phyloP scores from a whole-genome alignment of 306 rosid genomes.

The Cucumis cinereus region DNA sequence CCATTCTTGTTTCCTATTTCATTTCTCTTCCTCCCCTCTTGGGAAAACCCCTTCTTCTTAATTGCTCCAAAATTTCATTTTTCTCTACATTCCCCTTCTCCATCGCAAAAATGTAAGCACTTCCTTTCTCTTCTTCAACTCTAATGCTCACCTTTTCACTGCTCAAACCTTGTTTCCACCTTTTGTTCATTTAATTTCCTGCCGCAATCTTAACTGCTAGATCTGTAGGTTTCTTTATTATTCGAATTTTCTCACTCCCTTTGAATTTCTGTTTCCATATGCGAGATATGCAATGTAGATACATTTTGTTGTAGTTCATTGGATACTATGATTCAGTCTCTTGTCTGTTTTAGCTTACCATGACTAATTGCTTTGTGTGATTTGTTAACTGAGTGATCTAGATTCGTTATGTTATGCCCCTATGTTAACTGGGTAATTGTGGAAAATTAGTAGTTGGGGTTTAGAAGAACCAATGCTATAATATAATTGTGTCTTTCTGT shows the following conservation, averaged over 20 bases:
- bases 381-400: neutral
- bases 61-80: neutral
- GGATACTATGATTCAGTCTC: neutral
- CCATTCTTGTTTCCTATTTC: neutral
- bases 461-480: neutral
- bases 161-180: neutral
- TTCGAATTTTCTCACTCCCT: neutral
- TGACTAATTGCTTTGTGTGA: neutral
- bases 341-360: neutral
- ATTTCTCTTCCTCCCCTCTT: neutral
- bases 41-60: neutral
- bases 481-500: neutral
- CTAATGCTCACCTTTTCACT: neutral
- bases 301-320: neutral
- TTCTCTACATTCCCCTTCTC: conserved; percentile 26
- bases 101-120: conserved; percentile 21
- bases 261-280: neutral
- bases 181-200: neutral
- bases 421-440: neutral
- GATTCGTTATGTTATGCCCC: neutral
- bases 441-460: neutral
- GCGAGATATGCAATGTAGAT: neutral
- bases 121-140: neutral
- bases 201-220: neutral
- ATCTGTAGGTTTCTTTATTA: neutral